Evolutionary conservation across 2,329 filamentous ascomycete species (phyloP), one percentile per base, ranked within the genome.

Genomic region (Colletotrichum chlorophyti): DNA sequence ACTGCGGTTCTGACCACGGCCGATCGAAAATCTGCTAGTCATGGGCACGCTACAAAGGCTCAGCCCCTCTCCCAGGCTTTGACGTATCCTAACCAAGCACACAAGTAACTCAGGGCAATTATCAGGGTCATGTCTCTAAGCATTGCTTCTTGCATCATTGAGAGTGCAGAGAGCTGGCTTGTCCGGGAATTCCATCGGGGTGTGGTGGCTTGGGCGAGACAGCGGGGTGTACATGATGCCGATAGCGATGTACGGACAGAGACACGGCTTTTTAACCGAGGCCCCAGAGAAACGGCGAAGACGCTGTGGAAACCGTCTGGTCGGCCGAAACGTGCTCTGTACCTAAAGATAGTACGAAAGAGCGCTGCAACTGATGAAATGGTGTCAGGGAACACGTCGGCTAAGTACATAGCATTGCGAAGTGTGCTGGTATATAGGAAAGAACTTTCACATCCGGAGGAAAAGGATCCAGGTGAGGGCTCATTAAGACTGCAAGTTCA

Each of bases 391-490:
- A 8, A 1, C 38, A 48, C 11, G 12, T 42, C 27, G 10, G 11
- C 7, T 47, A 42, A n/a, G 27, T 49, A 6, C 50, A 38, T n/a
- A 32, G 37, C 6, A 41, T 54, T 32, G 49, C 54, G 15, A 42
- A 37, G 2, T 48, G 27, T 42, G 54, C 38, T 6, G 27, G 41
- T 27, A 32, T 46, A 15, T n/a, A 21, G 14, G 2, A 27, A 35
- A 11, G 41, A 48, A 15, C 1, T 32, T 6, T 53, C n/a, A n/a
- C n/a, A 23, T 31, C 10, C n/a, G 4, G 37, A 49, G 3, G 29
- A 55, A 10, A 17, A 43, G 9, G 24, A 48, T 23, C 38, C 35
- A 43, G 43, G 37, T 17, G 50, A 43, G 29, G 43, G 57, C n/a
- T 59, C 14, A 42, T 17, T 14, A n/a, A 21, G 38, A 11, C 21